These are phyloP conservation scores for Lachancea nothofagi DNA, from an alignment of 805 yeast species.

Conservation along the genomic window DNA sequence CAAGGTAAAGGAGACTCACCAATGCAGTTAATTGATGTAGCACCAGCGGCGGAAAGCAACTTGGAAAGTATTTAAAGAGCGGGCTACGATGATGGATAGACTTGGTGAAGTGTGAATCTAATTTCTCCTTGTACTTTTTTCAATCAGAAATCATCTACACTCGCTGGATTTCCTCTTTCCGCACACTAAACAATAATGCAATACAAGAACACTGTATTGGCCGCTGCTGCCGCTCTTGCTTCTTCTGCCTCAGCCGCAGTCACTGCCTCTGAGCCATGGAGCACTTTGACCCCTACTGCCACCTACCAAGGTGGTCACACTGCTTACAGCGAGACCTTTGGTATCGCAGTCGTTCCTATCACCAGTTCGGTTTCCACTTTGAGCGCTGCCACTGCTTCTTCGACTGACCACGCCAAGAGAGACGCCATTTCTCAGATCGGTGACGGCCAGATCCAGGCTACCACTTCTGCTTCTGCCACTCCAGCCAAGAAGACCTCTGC, in stretches of 20 bases:
- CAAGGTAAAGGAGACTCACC: too few species aligned
- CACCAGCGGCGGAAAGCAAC: too few species aligned
- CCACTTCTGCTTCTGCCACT: slow-evolving; percentile 33
- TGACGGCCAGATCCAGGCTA: slow-evolving; percentile 48
- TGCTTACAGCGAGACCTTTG: slow-evolving; percentile 36
- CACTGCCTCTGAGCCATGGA: slow-evolving; percentile 36
- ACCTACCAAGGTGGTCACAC: slow-evolving; percentile 37
- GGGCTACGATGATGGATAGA: too few species aligned
- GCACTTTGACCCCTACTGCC: slow-evolving; percentile 39
- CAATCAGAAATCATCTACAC: too few species aligned
- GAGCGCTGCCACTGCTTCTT: slow-evolving; percentile 26
- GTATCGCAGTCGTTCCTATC: slow-evolving; percentile 40
- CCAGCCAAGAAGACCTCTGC: slow-evolving; percentile 28
- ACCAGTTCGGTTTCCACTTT: slow-evolving; percentile 46
- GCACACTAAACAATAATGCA: slow-evolving; percentile 7
- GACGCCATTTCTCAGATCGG: slow-evolving; percentile 48
- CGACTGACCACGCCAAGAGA: slow-evolving; percentile 45
- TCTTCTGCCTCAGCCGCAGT: slow-evolving; percentile 40
- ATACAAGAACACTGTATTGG: slow-evolving; percentile 21
- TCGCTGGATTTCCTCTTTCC: too few species aligned
- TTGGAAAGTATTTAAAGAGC: too few species aligned
- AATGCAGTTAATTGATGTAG: too few species aligned
- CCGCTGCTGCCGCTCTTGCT: slow-evolving; percentile 33
- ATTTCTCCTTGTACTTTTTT: too few species aligned
- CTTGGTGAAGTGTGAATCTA: too few species aligned